Evolutionary conservation across 345 rosid species (phyloP).

Genomic region (Iberis pinnata): DNA sequence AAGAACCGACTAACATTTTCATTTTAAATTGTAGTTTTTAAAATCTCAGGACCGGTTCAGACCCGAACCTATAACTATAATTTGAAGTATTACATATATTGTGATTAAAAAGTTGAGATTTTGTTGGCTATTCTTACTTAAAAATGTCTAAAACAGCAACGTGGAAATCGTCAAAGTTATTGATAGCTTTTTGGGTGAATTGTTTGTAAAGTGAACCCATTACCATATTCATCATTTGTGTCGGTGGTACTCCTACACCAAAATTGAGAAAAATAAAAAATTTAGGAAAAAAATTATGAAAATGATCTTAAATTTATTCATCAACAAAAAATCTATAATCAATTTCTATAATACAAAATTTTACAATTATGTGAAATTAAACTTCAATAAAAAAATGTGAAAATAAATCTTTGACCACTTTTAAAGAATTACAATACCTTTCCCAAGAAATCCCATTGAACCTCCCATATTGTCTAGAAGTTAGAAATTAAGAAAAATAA

Average conservation of each 20-base stretch:
- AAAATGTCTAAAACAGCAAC: constrained; percentile 66
- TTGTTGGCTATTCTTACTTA: constrained; percentile 37
- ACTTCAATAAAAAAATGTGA: no score
- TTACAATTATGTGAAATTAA: no score
- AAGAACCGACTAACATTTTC: no score
- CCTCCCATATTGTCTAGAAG: constrained; percentile 44
- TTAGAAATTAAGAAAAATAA: neutral
- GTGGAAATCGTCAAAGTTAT: constrained; percentile 57
- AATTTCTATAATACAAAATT: no score
- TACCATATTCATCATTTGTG: constrained; percentile 51
- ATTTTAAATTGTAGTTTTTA: no score
- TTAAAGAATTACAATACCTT: constrained; percentile 35
- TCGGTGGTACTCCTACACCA: constrained; percentile 42
- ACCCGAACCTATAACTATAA: no score
- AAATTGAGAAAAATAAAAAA: neutral
- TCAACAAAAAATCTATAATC: no score
- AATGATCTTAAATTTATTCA: no score
- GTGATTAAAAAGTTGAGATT: neutral
- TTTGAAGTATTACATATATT: no score
- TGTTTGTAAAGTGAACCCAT: constrained; percentile 57
- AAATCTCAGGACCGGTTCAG: no score
- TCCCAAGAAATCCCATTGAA: constrained; percentile 52
- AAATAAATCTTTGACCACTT: no score
- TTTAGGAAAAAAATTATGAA: neutral
- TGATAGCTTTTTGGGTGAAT: constrained; percentile 47